Conservation (phyloP, 306 rosid genomes). For the Boehmeria nivea region DNA sequence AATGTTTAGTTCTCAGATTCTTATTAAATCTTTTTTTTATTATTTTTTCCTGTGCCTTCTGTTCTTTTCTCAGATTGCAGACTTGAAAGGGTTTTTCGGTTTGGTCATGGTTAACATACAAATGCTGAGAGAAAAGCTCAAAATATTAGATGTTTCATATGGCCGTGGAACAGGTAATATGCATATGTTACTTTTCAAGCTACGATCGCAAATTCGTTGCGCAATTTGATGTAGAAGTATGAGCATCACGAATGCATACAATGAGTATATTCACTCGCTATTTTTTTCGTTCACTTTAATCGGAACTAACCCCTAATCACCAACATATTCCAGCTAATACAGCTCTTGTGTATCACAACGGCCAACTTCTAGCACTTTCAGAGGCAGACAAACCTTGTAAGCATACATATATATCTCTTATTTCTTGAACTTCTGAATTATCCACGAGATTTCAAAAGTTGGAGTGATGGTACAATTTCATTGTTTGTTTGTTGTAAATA, state of each 20-base stretch:
- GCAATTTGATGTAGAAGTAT: too few relatives aligned
- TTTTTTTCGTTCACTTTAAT: background rate
- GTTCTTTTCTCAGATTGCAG: conserved; percentile 82
- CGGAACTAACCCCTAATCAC: conserved; percentile 23
- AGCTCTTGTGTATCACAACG: conserved; percentile 86
- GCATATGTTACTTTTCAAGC: too few relatives aligned
- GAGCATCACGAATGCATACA: too few relatives aligned
- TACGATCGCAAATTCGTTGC: too few relatives aligned
- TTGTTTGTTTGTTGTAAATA: background rate
- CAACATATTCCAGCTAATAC: conserved; percentile 61
- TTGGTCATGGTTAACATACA: conserved; percentile 72
- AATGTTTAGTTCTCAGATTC: too few relatives aligned
- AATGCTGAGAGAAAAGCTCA: conserved; percentile 66
- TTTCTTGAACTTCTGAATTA: conserved; percentile 3
- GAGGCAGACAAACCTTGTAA: conserved; percentile 96
- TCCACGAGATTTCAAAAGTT: background rate
- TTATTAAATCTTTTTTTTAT: background rate
- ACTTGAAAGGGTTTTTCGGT: conserved; percentile 80
- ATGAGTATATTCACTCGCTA: too few relatives aligned
- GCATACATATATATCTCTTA: conserved; percentile 22
- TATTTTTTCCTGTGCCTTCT: too few relatives aligned
- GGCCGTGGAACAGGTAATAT: conserved; percentile 70
- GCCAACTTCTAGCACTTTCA: conserved; percentile 83
- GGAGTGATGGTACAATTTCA: too few relatives aligned
- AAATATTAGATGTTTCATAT: conserved; percentile 68